Evolutionary conservation across 192 early-diverging fungal genomes (phyloP), one percentile per base, ranked within the genome.

Genomic region (Linnemannia elongata): DNA sequence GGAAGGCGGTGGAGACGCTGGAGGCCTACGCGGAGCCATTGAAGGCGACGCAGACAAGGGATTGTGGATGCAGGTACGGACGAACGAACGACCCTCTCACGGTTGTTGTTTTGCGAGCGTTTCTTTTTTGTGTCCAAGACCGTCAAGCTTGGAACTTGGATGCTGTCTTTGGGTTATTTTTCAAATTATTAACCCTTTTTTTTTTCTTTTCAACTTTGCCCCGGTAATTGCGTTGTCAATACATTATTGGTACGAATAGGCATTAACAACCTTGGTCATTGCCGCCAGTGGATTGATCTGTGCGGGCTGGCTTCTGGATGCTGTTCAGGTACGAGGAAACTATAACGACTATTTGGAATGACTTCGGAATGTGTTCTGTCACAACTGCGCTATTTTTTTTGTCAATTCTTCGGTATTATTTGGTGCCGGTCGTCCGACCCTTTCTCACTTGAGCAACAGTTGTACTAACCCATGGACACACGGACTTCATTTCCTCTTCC

Each of bases 281-380:
- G 93, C 94, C 36, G 94, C 95, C 1, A 92, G 89, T 30, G 95
- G 96, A 24, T 90, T 94, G 7, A 90, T 96, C 41, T 85, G 93
- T 70, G 93, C 96, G 3, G 96, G 96, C 6, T 95, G 92, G 89
- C 83, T 96, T 35, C 82, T 96, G 73, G 95, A 95, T 45, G 77
- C 68, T 15, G 92, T 94, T 63, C 91, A 93, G 86, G 93, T 94
- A 92, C 36, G 20, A 75, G 45, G 38, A 42, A 41, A 27, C 74
- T 45, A 45, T 2, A 24, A 30, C 35, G 20, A 3, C 13, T 6
- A 20, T 3, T 17, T 69, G 20, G 33, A 27, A 75, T 35, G 55
- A 27, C 54, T 55, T 18, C n/a, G n/a, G 41, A 36, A 30, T 5
- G 54, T 55, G 54, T 20, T 42, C 27, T 33, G 60, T 13, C 13